Base-by-base conservation (phyloP, 2,329 filamentous ascomycete genomes). In the Myriosclerotinia curreyana region DNA sequence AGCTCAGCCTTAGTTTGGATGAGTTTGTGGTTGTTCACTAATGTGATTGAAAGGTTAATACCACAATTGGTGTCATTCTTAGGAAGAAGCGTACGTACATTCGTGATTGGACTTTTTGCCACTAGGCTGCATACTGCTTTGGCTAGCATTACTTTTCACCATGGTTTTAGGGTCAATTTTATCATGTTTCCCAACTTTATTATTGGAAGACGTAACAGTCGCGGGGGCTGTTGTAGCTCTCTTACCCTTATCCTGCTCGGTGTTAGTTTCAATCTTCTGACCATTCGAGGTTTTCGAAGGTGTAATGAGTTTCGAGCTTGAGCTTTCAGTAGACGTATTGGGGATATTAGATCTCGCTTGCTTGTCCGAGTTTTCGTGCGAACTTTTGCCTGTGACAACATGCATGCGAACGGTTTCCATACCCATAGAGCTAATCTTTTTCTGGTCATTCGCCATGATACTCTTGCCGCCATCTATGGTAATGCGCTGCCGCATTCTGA, bases 401-500 rank as follows among this genome's bases (percentile, higher is more conserved):
- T 50, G 48, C 22, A 50, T 50, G 48, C 25, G 48, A 31, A 50
- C 48, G 25, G 48, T 50, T 50, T 50, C 48, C 22, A 50, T 31
- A 50, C 5, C 17, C 22, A 31, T 50, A 31, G 48, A 50, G 48
- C 25, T 50, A 31, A 50, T 31, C 48, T 50, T 31, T 42, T 42
- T 55, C 20, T 38, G 34, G 1, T 50, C 48, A 31, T 50, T 50
- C 5, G 55, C 55, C 14, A 59, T 42, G 20, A 59, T 44, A 48
- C 55, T 59, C 40, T 34, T 48, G 22, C 55, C 55, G 20, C 40
- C 40, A 59, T 59, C 40, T 12, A n/a, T 12, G n/a, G 55, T 59
- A 25, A 59, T 44, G n/a, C 55, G 38, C 55, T 44, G 14, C 40
- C 40, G 38, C 11, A 59, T 31, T 59, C 40, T 42, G 28, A 59